Percentiles rank a stretch among this genome's conserved stretches.
phyloP scores from a whole-genome alignment of 2,329 filamentous ascomycete species.

The Dactylellina cionopaga region DNA sequence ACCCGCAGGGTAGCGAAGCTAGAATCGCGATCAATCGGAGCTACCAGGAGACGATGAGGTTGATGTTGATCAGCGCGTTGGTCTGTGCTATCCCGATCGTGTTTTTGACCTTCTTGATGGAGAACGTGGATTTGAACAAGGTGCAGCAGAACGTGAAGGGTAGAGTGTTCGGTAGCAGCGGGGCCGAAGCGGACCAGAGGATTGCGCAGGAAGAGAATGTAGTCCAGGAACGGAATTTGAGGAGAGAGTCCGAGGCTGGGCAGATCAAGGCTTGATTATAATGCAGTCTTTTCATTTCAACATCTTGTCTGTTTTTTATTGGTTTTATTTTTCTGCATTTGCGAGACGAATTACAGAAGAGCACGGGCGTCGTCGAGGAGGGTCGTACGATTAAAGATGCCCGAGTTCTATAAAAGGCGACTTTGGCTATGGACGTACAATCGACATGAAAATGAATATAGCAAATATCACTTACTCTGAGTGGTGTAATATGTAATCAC shows the following conservation, averaged over 20 bases:
- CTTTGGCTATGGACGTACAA: no score
- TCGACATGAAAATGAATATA: no score
- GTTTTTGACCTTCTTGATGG: slow-evolving; percentile 60
- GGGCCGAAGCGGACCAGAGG: slow-evolving; percentile 17
- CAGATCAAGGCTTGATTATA: background rate
- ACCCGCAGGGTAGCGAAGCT: slow-evolving; percentile 68
- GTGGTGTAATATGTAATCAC: background rate
- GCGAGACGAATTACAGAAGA: no score
- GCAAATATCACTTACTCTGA: no score
- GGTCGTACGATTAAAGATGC: no score
- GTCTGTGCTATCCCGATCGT: slow-evolving; percentile 69
- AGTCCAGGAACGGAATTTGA: background rate
- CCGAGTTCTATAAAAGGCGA: no score
- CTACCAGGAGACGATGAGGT: slow-evolving; percentile 73
- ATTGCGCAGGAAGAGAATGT: slow-evolving; percentile 29
- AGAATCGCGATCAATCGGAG: slow-evolving; percentile 71
- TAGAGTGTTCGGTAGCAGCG: slow-evolving; percentile 52
- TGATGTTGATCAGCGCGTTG: slow-evolving; percentile 68
- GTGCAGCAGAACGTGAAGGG: slow-evolving; percentile 54
- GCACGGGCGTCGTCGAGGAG: no score
- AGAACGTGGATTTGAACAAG: slow-evolving; percentile 45
- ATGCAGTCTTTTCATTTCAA: background rate
- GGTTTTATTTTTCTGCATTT: background rate
- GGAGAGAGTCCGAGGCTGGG: slow-evolving; percentile 15
- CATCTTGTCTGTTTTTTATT: background rate